These are phyloP conservation scores for Macrotyloma uniflorum DNA, from an alignment of 306 rosid genomes.

Conservation along the genomic window DNA sequence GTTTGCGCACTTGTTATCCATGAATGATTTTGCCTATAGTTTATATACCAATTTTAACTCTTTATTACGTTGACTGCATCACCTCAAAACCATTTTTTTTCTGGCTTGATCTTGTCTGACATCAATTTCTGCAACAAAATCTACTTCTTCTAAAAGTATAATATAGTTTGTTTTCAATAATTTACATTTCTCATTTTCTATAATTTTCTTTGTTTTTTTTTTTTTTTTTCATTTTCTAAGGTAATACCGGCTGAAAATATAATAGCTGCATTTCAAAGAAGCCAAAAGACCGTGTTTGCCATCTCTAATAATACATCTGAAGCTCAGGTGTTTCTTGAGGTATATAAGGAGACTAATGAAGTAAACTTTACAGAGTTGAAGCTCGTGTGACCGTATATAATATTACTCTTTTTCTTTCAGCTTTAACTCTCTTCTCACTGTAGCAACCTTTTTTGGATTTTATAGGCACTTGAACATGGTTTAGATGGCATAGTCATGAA, in stretches of 20 bases:
- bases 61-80: not conserved
- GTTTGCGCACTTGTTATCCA: constrained; percentile 16
- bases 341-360: constrained; percentile 34
- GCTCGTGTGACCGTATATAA: not conserved
- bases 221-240: constrained; percentile 44
- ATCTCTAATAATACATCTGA: constrained; percentile 59
- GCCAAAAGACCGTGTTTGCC: constrained; percentile 73
- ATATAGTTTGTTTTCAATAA: not conserved
- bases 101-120: constrained; percentile 16
- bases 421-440: constrained; percentile 9
- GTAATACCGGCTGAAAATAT: constrained; percentile 93
- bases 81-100: not conserved
- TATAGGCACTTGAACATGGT: constrained; percentile 85
- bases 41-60: not conserved
- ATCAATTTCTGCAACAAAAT: constrained; percentile 16
- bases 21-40: not conserved
- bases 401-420: not conserved
- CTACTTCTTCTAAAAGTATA: not conserved
- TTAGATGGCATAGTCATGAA: constrained; percentile 87
- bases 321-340: constrained; percentile 88
- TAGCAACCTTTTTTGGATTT: constrained; percentile 37
- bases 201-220: constrained; percentile 22
- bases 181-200: constrained; percentile 3
- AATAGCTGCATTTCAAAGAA: constrained; percentile 82
- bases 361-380: not conserved